phyloP scores from a whole-genome alignment of 352 stramenopile species.

The Lagenidium sp. region DNA sequence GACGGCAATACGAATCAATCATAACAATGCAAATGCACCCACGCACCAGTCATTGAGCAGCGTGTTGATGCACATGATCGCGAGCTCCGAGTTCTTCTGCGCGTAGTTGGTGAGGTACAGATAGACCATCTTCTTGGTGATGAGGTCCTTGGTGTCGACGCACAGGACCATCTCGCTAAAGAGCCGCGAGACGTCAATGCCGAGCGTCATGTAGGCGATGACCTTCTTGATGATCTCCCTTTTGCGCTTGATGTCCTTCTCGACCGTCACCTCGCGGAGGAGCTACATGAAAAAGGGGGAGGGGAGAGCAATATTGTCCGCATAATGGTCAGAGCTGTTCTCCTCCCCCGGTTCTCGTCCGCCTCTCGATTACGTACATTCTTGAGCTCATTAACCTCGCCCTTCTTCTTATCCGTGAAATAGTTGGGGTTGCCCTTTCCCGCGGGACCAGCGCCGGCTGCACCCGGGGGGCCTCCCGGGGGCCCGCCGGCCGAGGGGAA shows the following conservation, averaged over 20 bases:
- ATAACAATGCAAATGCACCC: not conserved
- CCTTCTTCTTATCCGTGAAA: slow-evolving; percentile 92
- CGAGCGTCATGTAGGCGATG: slow-evolving; percentile 99
- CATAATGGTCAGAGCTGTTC: not conserved
- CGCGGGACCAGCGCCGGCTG: too few relatives aligned
- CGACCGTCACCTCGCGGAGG: slow-evolving; percentile 95
- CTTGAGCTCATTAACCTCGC: slow-evolving; percentile 94
- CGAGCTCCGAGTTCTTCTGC: slow-evolving; percentile 96
- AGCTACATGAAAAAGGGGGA: slow-evolving; percentile 71
- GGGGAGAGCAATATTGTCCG: too few relatives aligned
- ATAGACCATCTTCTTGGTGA: slow-evolving; percentile 99
- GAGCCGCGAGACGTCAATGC: slow-evolving; percentile 98
- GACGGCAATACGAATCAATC: too few relatives aligned
- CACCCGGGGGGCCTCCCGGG: slow-evolving; percentile 8
- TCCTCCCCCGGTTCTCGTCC: not conserved
- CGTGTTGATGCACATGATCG: slow-evolving; percentile 99
- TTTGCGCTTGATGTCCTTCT: slow-evolving; percentile 96
- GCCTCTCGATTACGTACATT: slow-evolving; percentile 50
- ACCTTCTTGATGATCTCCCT: slow-evolving; percentile 99
- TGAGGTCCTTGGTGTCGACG: slow-evolving; percentile 96
- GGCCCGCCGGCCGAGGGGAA: slow-evolving; percentile 1
- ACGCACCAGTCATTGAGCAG: slow-evolving; percentile 96
- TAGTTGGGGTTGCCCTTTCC: slow-evolving; percentile 61
- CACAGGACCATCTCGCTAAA: slow-evolving; percentile 99
- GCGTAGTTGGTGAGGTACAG: slow-evolving; percentile 99